These are phyloP conservation scores for Lachnellula arida DNA, from an alignment of 2,329 filamentous ascomycete species.

Conservation along the genomic window DNA sequence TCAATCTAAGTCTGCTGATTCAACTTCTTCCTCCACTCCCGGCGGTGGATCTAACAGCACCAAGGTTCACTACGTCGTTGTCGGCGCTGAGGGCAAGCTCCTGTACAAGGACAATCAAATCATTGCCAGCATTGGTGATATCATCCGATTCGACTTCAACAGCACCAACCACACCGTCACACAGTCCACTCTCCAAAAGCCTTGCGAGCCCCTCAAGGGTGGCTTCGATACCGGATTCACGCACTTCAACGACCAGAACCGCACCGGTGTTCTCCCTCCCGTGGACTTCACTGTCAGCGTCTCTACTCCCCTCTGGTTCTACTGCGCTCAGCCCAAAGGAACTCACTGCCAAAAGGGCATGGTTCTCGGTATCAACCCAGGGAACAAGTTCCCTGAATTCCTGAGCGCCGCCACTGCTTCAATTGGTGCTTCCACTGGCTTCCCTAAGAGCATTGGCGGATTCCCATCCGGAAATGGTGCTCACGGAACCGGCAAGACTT, in stretches of 20 bases:
- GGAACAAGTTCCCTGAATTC: conserved; percentile 17
- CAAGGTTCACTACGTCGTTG: conserved; percentile 7
- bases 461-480: not conserved
- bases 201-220: conserved; percentile 53
- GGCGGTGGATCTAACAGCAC: not conserved
- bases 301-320: conserved; percentile 27
- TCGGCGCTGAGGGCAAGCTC: conserved; percentile 10
- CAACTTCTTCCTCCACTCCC: not conserved
- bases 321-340: conserved; percentile 28
- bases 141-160: conserved; percentile 66
- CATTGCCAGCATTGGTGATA: conserved; percentile 57
- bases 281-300: conserved; percentile 17
- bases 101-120: conserved; percentile 55
- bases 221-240: conserved; percentile 65
- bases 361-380: conserved; percentile 28
- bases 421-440: not conserved
- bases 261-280: conserved; percentile 9
- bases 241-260: conserved; percentile 60
- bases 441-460: not conserved
- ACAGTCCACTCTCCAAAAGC: conserved; percentile 61
- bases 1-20: not conserved
- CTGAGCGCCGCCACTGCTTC: conserved; percentile 9
- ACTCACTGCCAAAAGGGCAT: conserved; percentile 27
- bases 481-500: no score
- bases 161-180: conserved; percentile 68